A percentile compares a stretch with the other conserved stretches of the same genome.
These are phyloP conservation scores for Logfia minima DNA, from an alignment of 129 eudicot species.

Conservation along the genomic window DNA sequence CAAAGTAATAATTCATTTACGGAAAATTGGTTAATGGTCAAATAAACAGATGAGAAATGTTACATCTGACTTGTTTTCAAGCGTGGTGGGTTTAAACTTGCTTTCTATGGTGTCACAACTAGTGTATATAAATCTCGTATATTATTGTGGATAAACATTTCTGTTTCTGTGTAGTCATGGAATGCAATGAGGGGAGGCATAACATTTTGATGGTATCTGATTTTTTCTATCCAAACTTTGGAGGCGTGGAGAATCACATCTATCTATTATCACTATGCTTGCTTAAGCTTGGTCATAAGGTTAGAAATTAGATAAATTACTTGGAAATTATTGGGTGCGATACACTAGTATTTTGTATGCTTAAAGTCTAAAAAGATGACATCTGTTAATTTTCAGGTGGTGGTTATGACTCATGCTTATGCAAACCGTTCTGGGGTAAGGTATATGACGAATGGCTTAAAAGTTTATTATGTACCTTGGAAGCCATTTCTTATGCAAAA, in stretches of 20 bases:
- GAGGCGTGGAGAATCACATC: constrained; percentile 98
- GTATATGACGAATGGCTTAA: constrained; percentile 89
- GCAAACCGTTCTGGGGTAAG: constrained; percentile 87
- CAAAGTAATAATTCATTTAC: neutral
- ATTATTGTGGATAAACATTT: neutral
- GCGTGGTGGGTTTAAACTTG: neutral
- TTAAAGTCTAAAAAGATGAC: neutral
- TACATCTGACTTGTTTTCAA: neutral
- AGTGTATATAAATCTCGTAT: neutral
- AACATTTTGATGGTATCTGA: constrained; percentile 93
- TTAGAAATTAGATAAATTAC: constrained; percentile 9
- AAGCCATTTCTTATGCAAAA: constrained; percentile 93
- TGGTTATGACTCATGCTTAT: constrained; percentile 96
- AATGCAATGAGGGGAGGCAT: constrained; percentile 40
- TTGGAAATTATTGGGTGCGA: neutral
- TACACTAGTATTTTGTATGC: neutral
- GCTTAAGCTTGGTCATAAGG: constrained; percentile 94
- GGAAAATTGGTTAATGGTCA: neutral
- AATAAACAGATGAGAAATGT: neutral
- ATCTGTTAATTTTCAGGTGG: constrained; percentile 49
- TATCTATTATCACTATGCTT: constrained; percentile 89
- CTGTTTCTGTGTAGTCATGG: constrained; percentile 36
- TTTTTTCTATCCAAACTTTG: constrained; percentile 94
- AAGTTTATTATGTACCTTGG: constrained; percentile 97
- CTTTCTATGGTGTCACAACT: neutral